Base-by-base conservation (phyloP, 2,329 filamentous ascomycete genomes). In the Penicillium sclerotigenum region DNA sequence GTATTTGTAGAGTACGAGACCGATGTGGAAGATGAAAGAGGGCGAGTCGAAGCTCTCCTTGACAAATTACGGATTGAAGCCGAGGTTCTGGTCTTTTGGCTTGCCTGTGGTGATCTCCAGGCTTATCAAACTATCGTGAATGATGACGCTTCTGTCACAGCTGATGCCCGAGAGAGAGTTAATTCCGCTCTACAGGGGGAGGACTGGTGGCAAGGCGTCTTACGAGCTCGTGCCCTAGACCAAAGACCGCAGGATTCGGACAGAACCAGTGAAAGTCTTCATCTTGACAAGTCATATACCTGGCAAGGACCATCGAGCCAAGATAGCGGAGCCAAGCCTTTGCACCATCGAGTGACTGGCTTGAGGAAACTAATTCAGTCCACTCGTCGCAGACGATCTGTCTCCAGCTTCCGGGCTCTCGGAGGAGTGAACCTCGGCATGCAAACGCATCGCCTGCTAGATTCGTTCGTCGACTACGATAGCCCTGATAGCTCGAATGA, bases 1-100 rank as follows among this genome's bases (percentile, higher is more conserved):
- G 90, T 95, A 0, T 96, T 96, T 70, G 91, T 96, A 20, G 91
- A 96, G 68, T 95, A 95, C 63, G 90, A 94, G 69, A 85, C 80
- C 26, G 91, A 96, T 63, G 87, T 96, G 0, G 84, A 88, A 37
- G 89, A 95, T 71, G 91, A 96, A 71, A 79, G 84, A 34, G 83
- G 81, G 1, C 80, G 90, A 54, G 87, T 95, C 16, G 84, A 84
- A 57, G 84, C 87, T 1, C 78, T 96, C 2, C 79, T 96, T 0
- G 88, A 90, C 22, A 95, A 93, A 69, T 73, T 96, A 9, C 81
- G 91, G 16, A 96, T 96, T 46, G 84, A 91, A 59, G 91, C 90
- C 3, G 80, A 90, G 59, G 83, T 95, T 0, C 73, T 88, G 14
- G 91, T 95, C 1, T 91, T 92, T 66, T 94, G 88, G 83, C 81